Conservation (phyloP, 1,284 basidiomycete genomes). For the Marasmius fiardii region DNA sequence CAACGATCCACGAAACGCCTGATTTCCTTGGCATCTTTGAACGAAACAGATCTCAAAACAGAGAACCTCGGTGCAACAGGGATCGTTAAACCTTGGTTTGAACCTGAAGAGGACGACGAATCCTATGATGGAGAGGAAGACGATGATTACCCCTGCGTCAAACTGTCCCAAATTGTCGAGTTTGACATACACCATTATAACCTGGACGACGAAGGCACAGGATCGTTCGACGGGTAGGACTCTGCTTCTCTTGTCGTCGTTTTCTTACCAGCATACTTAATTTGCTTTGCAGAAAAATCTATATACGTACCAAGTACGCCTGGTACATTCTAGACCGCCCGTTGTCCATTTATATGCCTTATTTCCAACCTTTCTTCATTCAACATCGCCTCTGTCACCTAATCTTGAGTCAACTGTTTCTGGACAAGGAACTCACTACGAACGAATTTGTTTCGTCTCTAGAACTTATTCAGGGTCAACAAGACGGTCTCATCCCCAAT, state of each 20-base stretch:
- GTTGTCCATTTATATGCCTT: slow-evolving; percentile 36
- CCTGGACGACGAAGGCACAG: slow-evolving; percentile 14
- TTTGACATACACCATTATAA: slow-evolving; percentile 43
- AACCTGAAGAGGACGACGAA: slow-evolving; percentile 20
- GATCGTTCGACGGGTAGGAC: slow-evolving; percentile 35
- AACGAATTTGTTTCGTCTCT: slow-evolving; percentile 35
- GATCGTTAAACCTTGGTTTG: slow-evolving; percentile 18
- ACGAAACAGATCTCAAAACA: slow-evolving; percentile 21
- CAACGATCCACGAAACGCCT: slow-evolving; percentile 30
- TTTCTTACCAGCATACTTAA: neutral
- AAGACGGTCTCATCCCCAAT: slow-evolving; percentile 2
- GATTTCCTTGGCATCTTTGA: slow-evolving; percentile 33
- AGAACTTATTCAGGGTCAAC: neutral
- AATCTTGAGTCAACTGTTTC: slow-evolving; percentile 33
- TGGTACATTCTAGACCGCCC: slow-evolving; percentile 64
- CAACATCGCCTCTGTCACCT: slow-evolving; percentile 46
- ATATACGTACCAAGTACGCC: slow-evolving; percentile 37
- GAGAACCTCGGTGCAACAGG: slow-evolving; percentile 30
- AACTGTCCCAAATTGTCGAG: slow-evolving; percentile 41
- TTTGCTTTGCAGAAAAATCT: slow-evolving; percentile 32
- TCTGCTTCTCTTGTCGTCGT: neutral
- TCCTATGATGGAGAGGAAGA: slow-evolving; percentile 15
- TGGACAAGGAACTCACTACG: slow-evolving; percentile 30
- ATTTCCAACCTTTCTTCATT: slow-evolving; percentile 43
- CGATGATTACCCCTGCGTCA: slow-evolving; percentile 29